A percentile compares a stretch with the other conserved stretches of the same genome.
Conservation (phyloP, 2,329 filamentous ascomycete genomes). For the Juglanconis juglandina region DNA sequence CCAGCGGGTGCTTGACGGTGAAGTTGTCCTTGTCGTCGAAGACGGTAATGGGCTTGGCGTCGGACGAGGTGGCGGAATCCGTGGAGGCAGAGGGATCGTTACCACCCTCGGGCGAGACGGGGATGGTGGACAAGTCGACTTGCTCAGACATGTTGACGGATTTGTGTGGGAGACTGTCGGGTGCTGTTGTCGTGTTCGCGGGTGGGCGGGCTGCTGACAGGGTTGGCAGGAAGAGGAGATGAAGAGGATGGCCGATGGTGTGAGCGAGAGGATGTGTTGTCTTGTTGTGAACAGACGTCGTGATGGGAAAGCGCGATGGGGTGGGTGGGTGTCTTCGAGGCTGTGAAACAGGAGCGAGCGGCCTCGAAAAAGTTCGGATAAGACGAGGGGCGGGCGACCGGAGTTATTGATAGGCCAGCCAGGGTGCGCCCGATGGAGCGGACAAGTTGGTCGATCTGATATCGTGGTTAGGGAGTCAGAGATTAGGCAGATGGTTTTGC, state of each 20-base stretch:
- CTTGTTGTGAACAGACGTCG: too few relatives aligned
- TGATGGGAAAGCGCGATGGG: too few relatives aligned
- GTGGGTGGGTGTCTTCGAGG: too few relatives aligned
- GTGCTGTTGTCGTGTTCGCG: neutral
- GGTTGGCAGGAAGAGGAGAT: neutral
- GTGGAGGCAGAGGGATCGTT: conserved; percentile 49
- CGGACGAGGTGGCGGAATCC: conserved; percentile 40
- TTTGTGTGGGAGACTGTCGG: neutral
- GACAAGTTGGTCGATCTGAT: neutral
- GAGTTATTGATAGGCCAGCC: neutral
- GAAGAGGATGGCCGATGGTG: neutral
- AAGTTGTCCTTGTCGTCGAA: conserved; percentile 99
- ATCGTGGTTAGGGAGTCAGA: too few relatives aligned
- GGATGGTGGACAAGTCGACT: conserved; percentile 66
- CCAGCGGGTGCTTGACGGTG: conserved; percentile 97
- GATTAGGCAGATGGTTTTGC: neutral
- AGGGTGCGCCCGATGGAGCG: neutral
- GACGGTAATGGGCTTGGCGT: conserved; percentile 75
- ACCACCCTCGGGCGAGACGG: conserved; percentile 62
- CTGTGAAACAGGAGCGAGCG: neutral
- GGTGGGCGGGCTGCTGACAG: neutral
- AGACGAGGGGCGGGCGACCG: neutral
- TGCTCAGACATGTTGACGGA: conserved; percentile 44
- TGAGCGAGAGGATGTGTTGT: too few relatives aligned
- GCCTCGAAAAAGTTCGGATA: conserved; percentile 14